A percentile compares a stretch with the other conserved stretches of the same genome.
Evolutionary conservation across 2,329 filamentous ascomycete genomes (phyloP).

Genomic region (Fonsecaea multimorphosa): DNA sequence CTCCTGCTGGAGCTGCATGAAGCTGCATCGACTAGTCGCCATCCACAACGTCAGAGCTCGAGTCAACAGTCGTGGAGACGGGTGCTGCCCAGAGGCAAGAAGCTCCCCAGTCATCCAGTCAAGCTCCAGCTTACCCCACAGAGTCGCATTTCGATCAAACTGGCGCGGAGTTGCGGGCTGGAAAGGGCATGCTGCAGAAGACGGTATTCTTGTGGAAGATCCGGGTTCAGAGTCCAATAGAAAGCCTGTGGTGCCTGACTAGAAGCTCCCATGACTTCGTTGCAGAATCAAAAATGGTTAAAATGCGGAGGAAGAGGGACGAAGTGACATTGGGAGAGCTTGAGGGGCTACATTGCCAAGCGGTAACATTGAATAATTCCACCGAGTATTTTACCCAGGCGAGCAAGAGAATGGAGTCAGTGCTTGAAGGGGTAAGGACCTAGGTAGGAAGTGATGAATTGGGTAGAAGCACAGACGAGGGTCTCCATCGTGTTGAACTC

Average conservation of each 20-base stretch:
- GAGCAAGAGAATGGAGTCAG: no score
- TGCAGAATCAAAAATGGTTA: slow-evolving; percentile 13
- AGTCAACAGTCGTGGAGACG: slow-evolving; percentile 4
- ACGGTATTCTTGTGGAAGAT: not conserved
- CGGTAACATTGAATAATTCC: slow-evolving; percentile 19
- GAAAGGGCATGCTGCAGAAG: not conserved
- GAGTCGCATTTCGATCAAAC: slow-evolving; percentile 1
- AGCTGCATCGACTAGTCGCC: slow-evolving; percentile 10
- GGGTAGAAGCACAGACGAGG: not conserved
- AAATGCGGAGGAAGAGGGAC: slow-evolving; percentile 18
- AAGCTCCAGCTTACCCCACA: slow-evolving; percentile 17
- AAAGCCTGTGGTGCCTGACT: slow-evolving; percentile 14
- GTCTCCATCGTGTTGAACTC: not conserved
- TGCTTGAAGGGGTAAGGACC: no score
- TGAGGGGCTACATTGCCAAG: slow-evolving; percentile 12
- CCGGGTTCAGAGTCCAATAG: slow-evolving; percentile 9
- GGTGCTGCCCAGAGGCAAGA: no score
- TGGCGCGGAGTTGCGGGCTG: slow-evolving; percentile 19
- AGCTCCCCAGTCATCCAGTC: not conserved
- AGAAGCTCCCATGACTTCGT: slow-evolving; percentile 5
- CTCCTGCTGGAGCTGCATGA: not conserved
- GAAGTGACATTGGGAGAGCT: slow-evolving; percentile 19
- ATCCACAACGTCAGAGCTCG: slow-evolving; percentile 2
- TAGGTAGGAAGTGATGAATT: no score
- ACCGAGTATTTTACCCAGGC: slow-evolving; percentile 20